Evolutionary conservation across 495 filamentous ascomycete genomes (phyloP).

Genomic region (Endocarpon pusillum): DNA sequence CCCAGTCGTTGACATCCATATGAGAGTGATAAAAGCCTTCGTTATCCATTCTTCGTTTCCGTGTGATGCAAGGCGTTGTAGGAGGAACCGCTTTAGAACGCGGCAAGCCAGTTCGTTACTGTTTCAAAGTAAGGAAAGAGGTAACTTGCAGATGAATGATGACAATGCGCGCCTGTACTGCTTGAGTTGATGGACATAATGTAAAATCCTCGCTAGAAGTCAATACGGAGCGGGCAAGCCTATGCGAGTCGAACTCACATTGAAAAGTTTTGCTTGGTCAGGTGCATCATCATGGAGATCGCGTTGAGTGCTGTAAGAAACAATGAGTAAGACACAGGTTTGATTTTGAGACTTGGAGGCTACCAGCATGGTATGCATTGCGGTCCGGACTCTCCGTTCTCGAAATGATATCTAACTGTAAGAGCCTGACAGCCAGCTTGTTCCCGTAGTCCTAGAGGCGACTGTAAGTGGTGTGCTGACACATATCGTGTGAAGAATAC

Average conservation of each 20-base stretch:
- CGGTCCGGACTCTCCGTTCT: slow-evolving; percentile 15
- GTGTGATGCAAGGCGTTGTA: slow-evolving; percentile 20
- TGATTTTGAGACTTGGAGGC: slow-evolving; percentile 11
- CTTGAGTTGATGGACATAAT: slow-evolving; percentile 52
- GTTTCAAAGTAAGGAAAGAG: slow-evolving; percentile 6
- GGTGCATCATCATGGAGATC: slow-evolving; percentile 38
- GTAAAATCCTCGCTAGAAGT: slow-evolving; percentile 38
- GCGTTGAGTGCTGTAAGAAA: slow-evolving; percentile 14
- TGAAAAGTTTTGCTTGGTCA: slow-evolving; percentile 47
- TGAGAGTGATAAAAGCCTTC: slow-evolving; percentile 39
- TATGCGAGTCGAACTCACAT: slow-evolving; percentile 16
- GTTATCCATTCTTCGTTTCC: slow-evolving; percentile 41
- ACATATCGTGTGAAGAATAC: too few species aligned
- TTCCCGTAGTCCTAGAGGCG: slow-evolving; percentile 35
- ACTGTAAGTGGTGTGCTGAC: slow-evolving; percentile 6
- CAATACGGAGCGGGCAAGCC: slow-evolving; percentile 9
- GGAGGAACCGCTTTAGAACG: slow-evolving; percentile 43
- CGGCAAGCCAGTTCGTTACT: slow-evolving; percentile 29
- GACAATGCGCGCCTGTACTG: slow-evolving; percentile 8
- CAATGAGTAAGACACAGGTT: neutral
- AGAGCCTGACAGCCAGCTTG: slow-evolving; percentile 44
- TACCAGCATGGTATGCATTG: slow-evolving; percentile 30
- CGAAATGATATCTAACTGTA: slow-evolving; percentile 49
- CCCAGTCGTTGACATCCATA: slow-evolving; percentile 37
- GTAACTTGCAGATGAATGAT: too few species aligned